These are phyloP conservation scores for Plasmodium fragile DNA, from an alignment of 169 alveolate genomes.

Conservation along the genomic window DNA sequence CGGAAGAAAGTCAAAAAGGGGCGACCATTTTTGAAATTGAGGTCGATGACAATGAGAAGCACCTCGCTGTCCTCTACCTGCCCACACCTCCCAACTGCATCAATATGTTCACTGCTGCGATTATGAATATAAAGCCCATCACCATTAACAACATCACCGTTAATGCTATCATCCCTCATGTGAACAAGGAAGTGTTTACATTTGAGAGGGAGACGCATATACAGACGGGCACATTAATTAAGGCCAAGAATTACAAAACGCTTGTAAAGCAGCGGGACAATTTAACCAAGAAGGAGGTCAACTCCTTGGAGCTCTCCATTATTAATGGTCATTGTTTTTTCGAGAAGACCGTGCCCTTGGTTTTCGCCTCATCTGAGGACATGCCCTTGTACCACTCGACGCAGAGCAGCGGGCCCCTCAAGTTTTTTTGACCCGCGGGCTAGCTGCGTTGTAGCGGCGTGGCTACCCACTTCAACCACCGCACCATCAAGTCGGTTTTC, in stretches of 20 bases:
- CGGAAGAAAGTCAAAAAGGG: neutral
- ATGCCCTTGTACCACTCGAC: conserved; percentile 37
- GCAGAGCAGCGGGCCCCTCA: conserved; percentile 17
- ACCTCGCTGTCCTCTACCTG: conserved; percentile 18
- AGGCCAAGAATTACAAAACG: conserved; percentile 55
- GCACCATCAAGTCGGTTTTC: neutral
- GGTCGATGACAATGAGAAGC: conserved; percentile 38
- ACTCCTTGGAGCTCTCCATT: conserved; percentile 29
- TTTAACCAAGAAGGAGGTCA: conserved; percentile 53
- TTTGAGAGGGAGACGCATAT: conserved; percentile 10
- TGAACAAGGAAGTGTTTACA: conserved; percentile 17
- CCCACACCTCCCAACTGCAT: conserved; percentile 3
- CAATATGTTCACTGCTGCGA: conserved; percentile 31
- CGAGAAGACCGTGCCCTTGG: conserved; percentile 55
- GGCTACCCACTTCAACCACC: neutral
- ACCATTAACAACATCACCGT: conserved; percentile 54
- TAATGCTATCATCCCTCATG: conserved; percentile 71
- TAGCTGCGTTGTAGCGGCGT: neutral
- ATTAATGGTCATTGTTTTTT: conserved; percentile 40
- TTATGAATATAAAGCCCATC: conserved; percentile 55
- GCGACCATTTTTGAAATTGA: conserved; percentile 45
- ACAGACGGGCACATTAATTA: conserved; percentile 46
- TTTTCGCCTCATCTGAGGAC: conserved; percentile 38
- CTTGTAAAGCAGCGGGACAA: conserved; percentile 71
- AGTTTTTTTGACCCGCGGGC: conserved; percentile 6